Percentiles rank a stretch among this genome's conserved stretches.
These are phyloP conservation scores for Lactifluus pinguis DNA, from an alignment of 768 basidiomycete genomes.

Conservation along the genomic window DNA sequence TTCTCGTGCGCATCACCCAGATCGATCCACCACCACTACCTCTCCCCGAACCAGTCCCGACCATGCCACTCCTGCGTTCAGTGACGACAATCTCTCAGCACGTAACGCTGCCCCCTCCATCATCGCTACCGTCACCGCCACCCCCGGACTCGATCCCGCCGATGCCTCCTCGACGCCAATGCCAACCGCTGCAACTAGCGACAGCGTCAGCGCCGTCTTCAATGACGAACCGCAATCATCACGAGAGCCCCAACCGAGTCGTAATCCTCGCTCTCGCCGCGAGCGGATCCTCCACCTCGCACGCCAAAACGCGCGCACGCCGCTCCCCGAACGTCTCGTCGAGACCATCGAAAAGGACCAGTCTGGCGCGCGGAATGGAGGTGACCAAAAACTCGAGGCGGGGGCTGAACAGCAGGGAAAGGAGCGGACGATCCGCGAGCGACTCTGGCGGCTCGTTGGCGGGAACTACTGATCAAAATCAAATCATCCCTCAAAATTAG, in stretches of 20 bases:
- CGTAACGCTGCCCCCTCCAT: not conserved
- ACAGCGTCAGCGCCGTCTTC: no score
- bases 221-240: not conserved
- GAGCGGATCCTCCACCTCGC: constrained; percentile 16
- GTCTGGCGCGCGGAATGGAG: not conserved
- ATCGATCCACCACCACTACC: not conserved
- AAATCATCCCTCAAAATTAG: not conserved
- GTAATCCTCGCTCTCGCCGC: constrained; percentile 2
- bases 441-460: constrained; percentile 16
- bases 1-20: not conserved
- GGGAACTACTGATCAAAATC: not conserved
- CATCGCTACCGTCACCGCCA: no score
- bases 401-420: constrained; percentile 8
- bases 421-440: constrained; percentile 14
- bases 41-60: not conserved
- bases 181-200: not conserved
- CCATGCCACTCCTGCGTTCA: not conserved
- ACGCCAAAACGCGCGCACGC: constrained; percentile 15
- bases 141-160: no score
- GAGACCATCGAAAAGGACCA: not conserved
- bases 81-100: not conserved
- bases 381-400: not conserved
- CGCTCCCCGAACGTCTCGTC: constrained; percentile 1
- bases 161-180: no score
- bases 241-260: no score